Evolutionary conservation across 1,284 basidiomycete genomes (phyloP).

Genomic region (Melampsora americana): DNA sequence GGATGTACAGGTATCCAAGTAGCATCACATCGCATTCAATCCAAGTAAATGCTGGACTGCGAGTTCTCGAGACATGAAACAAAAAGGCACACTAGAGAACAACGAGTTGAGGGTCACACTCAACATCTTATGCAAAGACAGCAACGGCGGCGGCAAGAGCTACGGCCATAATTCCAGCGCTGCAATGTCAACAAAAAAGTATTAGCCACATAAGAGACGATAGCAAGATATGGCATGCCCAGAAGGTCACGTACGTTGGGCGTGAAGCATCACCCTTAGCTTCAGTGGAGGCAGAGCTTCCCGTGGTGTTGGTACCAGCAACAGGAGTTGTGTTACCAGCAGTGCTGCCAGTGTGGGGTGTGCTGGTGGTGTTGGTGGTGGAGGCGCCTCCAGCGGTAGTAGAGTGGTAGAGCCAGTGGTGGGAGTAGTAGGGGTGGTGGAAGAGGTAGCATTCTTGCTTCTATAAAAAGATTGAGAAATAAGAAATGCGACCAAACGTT

Average conservation of each 20-base stretch:
- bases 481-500: background rate
- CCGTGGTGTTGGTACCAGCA: slow-evolving; percentile 14
- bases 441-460: slow-evolving; percentile 10
- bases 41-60: too few relatives aligned
- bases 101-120: too few relatives aligned
- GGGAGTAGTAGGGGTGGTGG: slow-evolving; percentile 1
- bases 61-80: too few relatives aligned
- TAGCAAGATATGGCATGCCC: slow-evolving; percentile 14
- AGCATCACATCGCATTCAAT: too few relatives aligned
- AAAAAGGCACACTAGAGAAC: too few relatives aligned
- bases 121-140: too few relatives aligned
- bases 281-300: slow-evolving; percentile 13
- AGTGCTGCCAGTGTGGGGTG: background rate
- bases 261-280: slow-evolving; percentile 22
- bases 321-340: slow-evolving; percentile 21
- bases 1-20: too few relatives aligned
- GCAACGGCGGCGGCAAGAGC: too few relatives aligned
- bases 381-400: slow-evolving; percentile 4
- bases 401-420: slow-evolving; percentile 9
- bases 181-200: too few relatives aligned
- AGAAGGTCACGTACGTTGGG: slow-evolving; percentile 22
- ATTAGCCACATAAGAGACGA: too few relatives aligned
- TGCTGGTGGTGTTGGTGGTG: background rate
- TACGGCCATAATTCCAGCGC: too few relatives aligned
- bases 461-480: slow-evolving; percentile 15